Evolutionary conservation across 2,329 filamentous ascomycete species (phyloP), one percentile per base, ranked within the genome.

Genomic region (Ceratocystis smalleyi): DNA sequence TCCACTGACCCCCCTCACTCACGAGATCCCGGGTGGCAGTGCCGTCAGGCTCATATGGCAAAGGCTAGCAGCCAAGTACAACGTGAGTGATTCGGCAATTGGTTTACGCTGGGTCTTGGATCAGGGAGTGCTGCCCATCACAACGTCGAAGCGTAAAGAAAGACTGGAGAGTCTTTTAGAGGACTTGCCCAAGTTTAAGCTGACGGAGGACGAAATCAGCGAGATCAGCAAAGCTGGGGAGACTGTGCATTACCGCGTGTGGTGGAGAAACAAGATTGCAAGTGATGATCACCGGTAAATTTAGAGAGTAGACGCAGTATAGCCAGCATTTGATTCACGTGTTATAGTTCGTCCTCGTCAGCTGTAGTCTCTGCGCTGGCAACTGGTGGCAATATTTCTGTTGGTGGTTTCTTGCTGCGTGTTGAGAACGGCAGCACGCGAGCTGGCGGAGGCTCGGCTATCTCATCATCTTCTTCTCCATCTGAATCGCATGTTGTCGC

Each of bases 51-150:
- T 68, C 0, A 69, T 78, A 5, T 83, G 83, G 69, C 73, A 75
- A 51, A 69, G 73, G 62, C 70, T 86, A 43, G 80, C 82, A 0
- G 71, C 71, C 10, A 86, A 86, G 73, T 84, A 86, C 68, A 78
- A 76, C 17, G 82, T 84, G 47, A 76, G 75, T 4, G 75, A 78
- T 64, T 79, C 76, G 1, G 82, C 84, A 64, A 72, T 86, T 62
- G 81, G 80, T 15, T 72, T 86, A 69, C 74, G 83, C 67, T 87
- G 83, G 83, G 73, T 74, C 32, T 71, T 86, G 43, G 83, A 87
- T 69, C 80, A 83, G 71, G 83, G 79, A 30, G 72, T 83, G 54
- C 78, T 84, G 30, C 77, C 76, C 2, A 70, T 86, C 64, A 86
- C 83, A 0, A 86, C 84, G 10, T 85, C 81, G 69, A 74, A 75